Percentiles rank a stretch among this genome's conserved stretches.
phyloP scores from a whole-genome alignment of 2,329 filamentous ascomycete genomes.

The Fusarium sp. region DNA sequence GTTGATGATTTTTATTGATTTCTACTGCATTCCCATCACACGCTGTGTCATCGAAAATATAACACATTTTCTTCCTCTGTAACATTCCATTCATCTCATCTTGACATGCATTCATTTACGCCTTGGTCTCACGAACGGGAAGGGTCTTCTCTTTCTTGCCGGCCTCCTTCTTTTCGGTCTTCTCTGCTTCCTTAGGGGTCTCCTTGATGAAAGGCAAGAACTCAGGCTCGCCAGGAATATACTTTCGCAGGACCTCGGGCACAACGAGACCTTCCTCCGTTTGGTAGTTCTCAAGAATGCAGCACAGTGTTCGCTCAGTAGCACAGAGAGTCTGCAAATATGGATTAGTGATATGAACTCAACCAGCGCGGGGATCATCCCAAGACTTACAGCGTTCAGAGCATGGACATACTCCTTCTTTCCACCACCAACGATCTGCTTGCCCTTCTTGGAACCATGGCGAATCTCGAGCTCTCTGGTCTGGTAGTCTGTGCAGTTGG shows the following conservation, averaged over 20 bases:
- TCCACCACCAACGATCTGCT: slow-evolving; percentile 70
- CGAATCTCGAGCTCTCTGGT: slow-evolving; percentile 92
- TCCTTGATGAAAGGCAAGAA: slow-evolving; percentile 92
- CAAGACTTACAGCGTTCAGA: slow-evolving; percentile 70
- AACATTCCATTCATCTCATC: neutral
- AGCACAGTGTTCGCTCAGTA: slow-evolving; percentile 92
- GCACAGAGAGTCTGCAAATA: slow-evolving; percentile 74
- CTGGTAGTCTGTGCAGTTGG: slow-evolving; percentile 98
- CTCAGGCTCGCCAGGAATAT: slow-evolving; percentile 87
- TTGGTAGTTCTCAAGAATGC: slow-evolving; percentile 96
- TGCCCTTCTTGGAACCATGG: slow-evolving; percentile 78
- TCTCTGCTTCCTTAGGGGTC: slow-evolving; percentile 72
- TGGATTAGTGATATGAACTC: slow-evolving; percentile 7
- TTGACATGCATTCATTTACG: slow-evolving; percentile 24
- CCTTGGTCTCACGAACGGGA: slow-evolving; percentile 42
- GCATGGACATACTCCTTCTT: slow-evolving; percentile 94
- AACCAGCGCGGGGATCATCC: neutral
- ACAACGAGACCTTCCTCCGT: slow-evolving; percentile 84
- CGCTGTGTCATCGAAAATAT: slow-evolving; percentile 15
- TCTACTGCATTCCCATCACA: slow-evolving; percentile 17
- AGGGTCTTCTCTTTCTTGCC: slow-evolving; percentile 41
- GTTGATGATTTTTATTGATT: slow-evolving; percentile 8
- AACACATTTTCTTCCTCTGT: slow-evolving; percentile 35
- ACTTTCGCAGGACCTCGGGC: slow-evolving; percentile 85
- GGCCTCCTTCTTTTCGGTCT: slow-evolving; percentile 40